Conservation (phyloP, 1,139 yeast genomes). For the Debaryomyces singareniensis region DNA sequence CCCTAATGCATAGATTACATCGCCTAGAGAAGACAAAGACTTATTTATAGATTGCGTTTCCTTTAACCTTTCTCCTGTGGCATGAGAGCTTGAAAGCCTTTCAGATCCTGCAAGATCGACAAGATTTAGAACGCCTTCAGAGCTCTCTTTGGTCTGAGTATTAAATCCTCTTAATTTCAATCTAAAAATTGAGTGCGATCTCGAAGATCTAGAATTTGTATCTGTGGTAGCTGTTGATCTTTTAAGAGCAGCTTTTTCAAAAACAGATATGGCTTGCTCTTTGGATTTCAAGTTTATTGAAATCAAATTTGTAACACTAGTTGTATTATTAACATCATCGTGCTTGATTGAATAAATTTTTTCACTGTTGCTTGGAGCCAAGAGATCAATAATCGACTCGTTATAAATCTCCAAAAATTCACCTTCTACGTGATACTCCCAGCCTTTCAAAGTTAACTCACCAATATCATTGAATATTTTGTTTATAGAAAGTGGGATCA, state of each 20-base stretch:
- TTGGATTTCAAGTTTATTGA: constrained; percentile 42
- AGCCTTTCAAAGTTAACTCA: constrained; percentile 47
- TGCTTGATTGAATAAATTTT: constrained; percentile 69
- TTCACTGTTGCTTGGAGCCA: constrained; percentile 24
- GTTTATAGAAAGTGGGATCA: constrained; percentile 71
- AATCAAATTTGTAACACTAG: constrained; percentile 57
- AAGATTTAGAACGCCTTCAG: constrained; percentile 63
- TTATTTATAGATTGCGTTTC: constrained; percentile 91
- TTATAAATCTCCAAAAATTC: constrained; percentile 89
- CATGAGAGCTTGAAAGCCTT: constrained; percentile 70
- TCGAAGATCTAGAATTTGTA: constrained; percentile 71
- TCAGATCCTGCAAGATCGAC: constrained; percentile 91
- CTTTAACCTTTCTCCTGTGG: constrained; percentile 68
- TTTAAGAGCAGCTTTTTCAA: constrained; percentile 51
- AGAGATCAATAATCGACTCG: constrained; percentile 68
- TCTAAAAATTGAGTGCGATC: constrained; percentile 68
- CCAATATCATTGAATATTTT: constrained; percentile 64
- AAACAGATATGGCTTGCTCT: constrained; percentile 43
- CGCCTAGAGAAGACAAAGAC: constrained; percentile 84
- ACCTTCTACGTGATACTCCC: constrained; percentile 63
- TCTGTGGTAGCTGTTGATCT: constrained; percentile 80
- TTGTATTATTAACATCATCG: constrained; percentile 45
- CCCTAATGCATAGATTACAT: constrained; percentile 76
- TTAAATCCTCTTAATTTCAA: constrained; percentile 56
- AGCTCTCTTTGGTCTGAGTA: constrained; percentile 37